A percentile compares a stretch with the other conserved stretches of the same genome.
These are phyloP conservation scores for Tripterygium wilfordii DNA, from an alignment of 177 flowering plant genomes.

Conservation along the genomic window DNA sequence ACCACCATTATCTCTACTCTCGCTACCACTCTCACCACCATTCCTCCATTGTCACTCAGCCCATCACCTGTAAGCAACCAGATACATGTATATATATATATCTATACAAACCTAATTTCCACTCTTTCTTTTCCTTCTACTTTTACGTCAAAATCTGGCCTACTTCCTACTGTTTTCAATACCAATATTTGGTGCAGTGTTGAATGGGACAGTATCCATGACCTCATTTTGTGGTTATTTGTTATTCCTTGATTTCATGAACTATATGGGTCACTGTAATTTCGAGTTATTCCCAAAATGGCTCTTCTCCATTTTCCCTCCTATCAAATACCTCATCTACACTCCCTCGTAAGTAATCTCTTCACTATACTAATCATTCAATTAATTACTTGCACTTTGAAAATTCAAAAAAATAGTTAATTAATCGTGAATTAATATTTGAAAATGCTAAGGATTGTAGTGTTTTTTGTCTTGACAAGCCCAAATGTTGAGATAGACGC, in stretches of 20 bases:
- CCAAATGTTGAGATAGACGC: too few species aligned
- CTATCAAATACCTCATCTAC: conserved; percentile 56
- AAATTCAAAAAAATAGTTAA: too few species aligned
- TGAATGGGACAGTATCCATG: conserved; percentile 29
- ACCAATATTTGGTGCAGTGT: conserved; percentile 12
- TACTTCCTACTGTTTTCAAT: conserved; percentile 45
- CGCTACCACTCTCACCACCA: conserved; percentile 92
- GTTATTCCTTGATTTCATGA: conserved; percentile 69
- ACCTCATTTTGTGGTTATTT: conserved; percentile 24
- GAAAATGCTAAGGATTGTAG: too few species aligned
- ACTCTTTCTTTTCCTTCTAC: too few species aligned
- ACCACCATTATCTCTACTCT: conserved; percentile 79
- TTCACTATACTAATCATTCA: neutral
- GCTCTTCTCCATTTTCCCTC: conserved; percentile 43
- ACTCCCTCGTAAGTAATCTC: conserved; percentile 56
- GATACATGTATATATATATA: too few species aligned
- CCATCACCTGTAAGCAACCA: conserved; percentile 82
- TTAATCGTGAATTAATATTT: too few species aligned
- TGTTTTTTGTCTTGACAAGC: too few species aligned
- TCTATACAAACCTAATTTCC: too few species aligned
- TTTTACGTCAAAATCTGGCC: conserved; percentile 13
- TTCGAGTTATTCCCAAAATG: conserved; percentile 47
- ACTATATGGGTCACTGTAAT: conserved; percentile 64
- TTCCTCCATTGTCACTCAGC: conserved; percentile 78
- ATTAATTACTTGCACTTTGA: too few species aligned